Conservation (phyloP, 768 basidiomycete genomes). For the Cyathus striatus region DNA sequence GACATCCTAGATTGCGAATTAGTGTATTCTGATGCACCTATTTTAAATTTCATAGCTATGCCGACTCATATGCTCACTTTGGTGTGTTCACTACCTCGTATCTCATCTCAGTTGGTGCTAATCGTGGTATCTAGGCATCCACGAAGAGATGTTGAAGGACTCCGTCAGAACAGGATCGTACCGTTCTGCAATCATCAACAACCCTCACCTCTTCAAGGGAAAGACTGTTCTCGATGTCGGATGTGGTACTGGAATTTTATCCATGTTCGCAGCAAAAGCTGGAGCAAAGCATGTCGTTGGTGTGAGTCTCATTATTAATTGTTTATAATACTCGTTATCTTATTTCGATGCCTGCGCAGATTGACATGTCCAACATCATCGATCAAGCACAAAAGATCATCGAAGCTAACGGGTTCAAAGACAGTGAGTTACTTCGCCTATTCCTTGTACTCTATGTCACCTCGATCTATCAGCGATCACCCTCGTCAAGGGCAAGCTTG, state of each 20-base stretch:
- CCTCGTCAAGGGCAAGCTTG: constrained; percentile 96
- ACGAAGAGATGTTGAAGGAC: constrained; percentile 99
- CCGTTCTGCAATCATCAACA: constrained; percentile 91
- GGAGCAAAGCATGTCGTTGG: constrained; percentile 93
- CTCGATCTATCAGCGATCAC: constrained; percentile 65
- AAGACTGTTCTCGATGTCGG: constrained; percentile 98
- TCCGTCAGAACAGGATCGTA: constrained; percentile 92
- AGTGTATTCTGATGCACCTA: constrained; percentile 33
- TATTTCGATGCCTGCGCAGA: constrained; percentile 38
- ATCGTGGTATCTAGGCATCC: constrained; percentile 60
- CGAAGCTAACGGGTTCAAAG: constrained; percentile 92
- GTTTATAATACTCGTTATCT: constrained; percentile 5
- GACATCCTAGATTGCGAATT: constrained; percentile 16
- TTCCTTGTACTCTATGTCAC: constrained; percentile 6
- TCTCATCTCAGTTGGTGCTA: background rate
- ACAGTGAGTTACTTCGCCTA: constrained; percentile 52
- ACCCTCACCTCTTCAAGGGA: constrained; percentile 91
- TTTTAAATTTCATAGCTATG: constrained; percentile 67
- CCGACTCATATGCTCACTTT: constrained; percentile 94
- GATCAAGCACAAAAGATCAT: constrained; percentile 98
- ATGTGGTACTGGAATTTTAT: constrained; percentile 96
- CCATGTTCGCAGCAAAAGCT: constrained; percentile 97
- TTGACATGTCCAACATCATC: constrained; percentile 99
- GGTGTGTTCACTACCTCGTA: constrained; percentile 41
- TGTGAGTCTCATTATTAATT: constrained; percentile 37